These are phyloP conservation scores for Pilatotrama ljubarskyi DNA, from an alignment of 768 basidiomycete species.

Conservation along the genomic window DNA sequence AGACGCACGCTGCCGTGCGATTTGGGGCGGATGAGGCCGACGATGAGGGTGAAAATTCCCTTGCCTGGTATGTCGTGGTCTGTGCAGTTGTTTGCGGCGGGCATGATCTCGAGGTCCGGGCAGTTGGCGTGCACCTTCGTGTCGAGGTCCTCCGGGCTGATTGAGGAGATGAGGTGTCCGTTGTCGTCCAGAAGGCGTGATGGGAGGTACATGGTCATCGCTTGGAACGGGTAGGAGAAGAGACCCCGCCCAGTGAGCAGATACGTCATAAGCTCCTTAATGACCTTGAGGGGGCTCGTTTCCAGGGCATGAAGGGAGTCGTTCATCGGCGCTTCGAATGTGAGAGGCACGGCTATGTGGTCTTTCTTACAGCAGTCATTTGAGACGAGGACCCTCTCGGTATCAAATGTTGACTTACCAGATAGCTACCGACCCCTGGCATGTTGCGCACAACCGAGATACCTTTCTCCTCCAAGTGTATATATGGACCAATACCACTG, in stretches of 20 bases:
- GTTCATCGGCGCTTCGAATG: constrained; percentile 33
- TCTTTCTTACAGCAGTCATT: constrained; percentile 36
- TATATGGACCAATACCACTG: constrained; percentile 28
- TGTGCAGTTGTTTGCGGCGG: constrained; percentile 16
- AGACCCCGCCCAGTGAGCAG: constrained; percentile 35
- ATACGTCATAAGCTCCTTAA: constrained; percentile 36
- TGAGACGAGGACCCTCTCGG: neutral
- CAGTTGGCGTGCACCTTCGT: constrained; percentile 21
- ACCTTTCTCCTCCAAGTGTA: constrained; percentile 19
- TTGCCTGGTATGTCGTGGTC: constrained; percentile 12
- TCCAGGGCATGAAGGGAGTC: constrained; percentile 35
- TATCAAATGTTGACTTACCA: constrained; percentile 2
- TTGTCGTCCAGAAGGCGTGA: neutral
- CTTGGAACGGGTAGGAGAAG: constrained; percentile 14
- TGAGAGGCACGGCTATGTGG: constrained; percentile 37
- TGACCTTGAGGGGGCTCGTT: constrained; percentile 24
- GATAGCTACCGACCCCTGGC: constrained; percentile 29
- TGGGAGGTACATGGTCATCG: constrained; percentile 3
- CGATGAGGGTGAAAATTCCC: constrained; percentile 24
- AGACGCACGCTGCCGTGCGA: constrained; percentile 30
- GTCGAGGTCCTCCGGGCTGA: neutral
- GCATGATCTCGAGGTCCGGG: constrained; percentile 43
- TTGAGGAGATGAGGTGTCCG: neutral
- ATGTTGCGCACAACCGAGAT: constrained; percentile 22
- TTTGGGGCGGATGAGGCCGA: constrained; percentile 28